These are phyloP conservation scores for Emergomyces orientalis DNA, from an alignment of 2,329 filamentous ascomycete species.

Conservation along the genomic window DNA sequence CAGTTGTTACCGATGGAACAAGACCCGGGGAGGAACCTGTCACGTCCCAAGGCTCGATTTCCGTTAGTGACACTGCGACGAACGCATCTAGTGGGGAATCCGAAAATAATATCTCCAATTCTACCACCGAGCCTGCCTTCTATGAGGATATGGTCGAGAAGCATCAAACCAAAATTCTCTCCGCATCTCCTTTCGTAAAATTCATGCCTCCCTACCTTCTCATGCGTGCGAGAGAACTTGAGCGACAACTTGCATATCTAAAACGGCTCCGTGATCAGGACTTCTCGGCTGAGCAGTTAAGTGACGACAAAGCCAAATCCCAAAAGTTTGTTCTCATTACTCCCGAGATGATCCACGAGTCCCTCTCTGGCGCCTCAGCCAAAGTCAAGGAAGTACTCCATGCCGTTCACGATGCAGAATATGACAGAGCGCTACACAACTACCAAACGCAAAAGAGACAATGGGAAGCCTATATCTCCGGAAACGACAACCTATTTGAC, in stretches of 20 bases:
- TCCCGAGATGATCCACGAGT: constrained; percentile 87
- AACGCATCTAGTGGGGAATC: constrained; percentile 20
- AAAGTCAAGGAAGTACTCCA: constrained; percentile 90
- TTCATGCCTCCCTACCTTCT: constrained; percentile 90
- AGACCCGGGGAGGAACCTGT: constrained; percentile 17
- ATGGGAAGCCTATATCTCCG: constrained; percentile 91
- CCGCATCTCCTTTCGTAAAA: constrained; percentile 90
- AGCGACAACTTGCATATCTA: constrained; percentile 71
- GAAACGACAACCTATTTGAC: constrained; percentile 82
- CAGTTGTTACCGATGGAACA: constrained; percentile 6
- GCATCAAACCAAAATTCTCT: constrained; percentile 85
- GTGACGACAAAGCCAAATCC: constrained; percentile 53
- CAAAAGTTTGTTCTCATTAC: constrained; percentile 83
- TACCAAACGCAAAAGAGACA: constrained; percentile 91
- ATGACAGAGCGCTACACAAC: constrained; percentile 86
- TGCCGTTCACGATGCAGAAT: constrained; percentile 92
- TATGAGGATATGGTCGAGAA: constrained; percentile 94
- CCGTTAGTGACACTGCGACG: constrained; percentile 14
- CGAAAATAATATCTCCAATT: constrained; percentile 54
- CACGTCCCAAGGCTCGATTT: constrained; percentile 14
- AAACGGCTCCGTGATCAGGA: constrained; percentile 71
- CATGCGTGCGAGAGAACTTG: constrained; percentile 84
- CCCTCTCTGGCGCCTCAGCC: constrained; percentile 66
- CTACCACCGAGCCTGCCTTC: constrained; percentile 77
- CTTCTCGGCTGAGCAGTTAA: constrained; percentile 32